Base-by-base conservation (phyloP, 805 yeast species). In the Saturnispora mendoncae region DNA sequence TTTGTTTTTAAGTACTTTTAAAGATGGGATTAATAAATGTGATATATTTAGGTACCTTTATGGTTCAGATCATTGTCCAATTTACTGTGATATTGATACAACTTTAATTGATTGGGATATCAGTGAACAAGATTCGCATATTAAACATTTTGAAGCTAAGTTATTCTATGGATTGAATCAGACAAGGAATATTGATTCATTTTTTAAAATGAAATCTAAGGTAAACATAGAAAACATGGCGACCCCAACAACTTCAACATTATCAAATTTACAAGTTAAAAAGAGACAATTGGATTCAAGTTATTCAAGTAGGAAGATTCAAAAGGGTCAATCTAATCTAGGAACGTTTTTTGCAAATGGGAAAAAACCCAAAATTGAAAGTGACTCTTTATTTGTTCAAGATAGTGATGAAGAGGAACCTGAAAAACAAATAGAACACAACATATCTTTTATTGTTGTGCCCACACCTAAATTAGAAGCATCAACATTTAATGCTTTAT, bases 61-160 rank as follows among this genome's bases (percentile, higher is more conserved):
- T 56, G 98, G 98, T 0, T 85, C 96, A 0, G 98, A 90, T 57
- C 98, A 90, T 60, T 90, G 97, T 58, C 98, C 98, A 0, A 75
- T 86, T 0, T 86, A 58, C 53, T 69, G 86, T 1, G 97, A 86
- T 56, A 53, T 87, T 33, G 62, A 64, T 29, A 41, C 57, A 6
- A 2, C 10, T 9, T 4, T 41, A 4, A 9, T 21, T 6, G 19
- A 39, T 10, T 26, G 41, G 15, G 17, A 6, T 4, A 25, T 6
- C 13, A 29, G 6, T n/a, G 19, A 19, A 6, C 25, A 14, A 6
- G 26, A 20, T n/a, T 37, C 48, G 5, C 38, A 23, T 14, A 32
- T 33, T 15, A 47, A 73, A 13, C 65, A 58, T 46, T 67, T 79
- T 47, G 85, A 79, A 49, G 81, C 84, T 0, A 68, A 61, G 38